A percentile compares a stretch with the other conserved stretches of the same genome.
phyloP scores from a whole-genome alignment of 2,329 filamentous ascomycete genomes.

The Decorospora gaudefroyi region DNA sequence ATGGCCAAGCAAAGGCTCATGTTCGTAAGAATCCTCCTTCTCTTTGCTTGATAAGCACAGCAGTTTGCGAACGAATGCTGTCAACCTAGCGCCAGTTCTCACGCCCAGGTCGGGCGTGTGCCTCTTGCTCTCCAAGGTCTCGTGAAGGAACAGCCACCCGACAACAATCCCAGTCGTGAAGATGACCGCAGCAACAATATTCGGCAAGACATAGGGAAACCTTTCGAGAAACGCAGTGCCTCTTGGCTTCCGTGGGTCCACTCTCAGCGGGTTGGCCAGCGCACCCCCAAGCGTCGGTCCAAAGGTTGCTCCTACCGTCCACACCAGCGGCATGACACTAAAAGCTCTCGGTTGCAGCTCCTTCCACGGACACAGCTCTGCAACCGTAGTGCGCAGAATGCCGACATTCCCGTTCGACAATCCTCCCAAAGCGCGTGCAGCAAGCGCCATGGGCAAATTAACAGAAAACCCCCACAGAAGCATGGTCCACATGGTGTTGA shows the following conservation, averaged over 20 bases:
- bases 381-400: constrained; percentile 88
- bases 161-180: constrained; percentile 77
- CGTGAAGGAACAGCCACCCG: constrained; percentile 79
- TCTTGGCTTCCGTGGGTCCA: constrained; percentile 70
- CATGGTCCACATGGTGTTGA: constrained; percentile 80
- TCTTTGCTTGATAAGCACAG: constrained; percentile 19
- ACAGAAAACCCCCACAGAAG: constrained; percentile 83
- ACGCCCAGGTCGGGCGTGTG: constrained; percentile 75
- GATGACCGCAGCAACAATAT: constrained; percentile 73
- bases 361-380: constrained; percentile 85
- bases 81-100: constrained; percentile 69
- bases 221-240: constrained; percentile 68
- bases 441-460: constrained; percentile 77
- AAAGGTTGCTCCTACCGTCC: constrained; percentile 84
- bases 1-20: constrained; percentile 38
- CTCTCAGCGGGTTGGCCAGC: constrained; percentile 77
- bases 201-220: constrained; percentile 84
- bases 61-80: constrained; percentile 29
- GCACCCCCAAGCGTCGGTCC: constrained; percentile 85
- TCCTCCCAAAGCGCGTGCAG: constrained; percentile 76
- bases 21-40: constrained; percentile 22
- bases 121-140: constrained; percentile 77
- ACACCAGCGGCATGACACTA: constrained; percentile 89
- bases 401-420: constrained; percentile 82
- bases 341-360: constrained; percentile 88